Evolutionary conservation across 228 moss, liverwort and hornwort species (phyloP), one percentile per base, ranked within the genome.

Genomic region (Sphagnum magellanicum): DNA sequence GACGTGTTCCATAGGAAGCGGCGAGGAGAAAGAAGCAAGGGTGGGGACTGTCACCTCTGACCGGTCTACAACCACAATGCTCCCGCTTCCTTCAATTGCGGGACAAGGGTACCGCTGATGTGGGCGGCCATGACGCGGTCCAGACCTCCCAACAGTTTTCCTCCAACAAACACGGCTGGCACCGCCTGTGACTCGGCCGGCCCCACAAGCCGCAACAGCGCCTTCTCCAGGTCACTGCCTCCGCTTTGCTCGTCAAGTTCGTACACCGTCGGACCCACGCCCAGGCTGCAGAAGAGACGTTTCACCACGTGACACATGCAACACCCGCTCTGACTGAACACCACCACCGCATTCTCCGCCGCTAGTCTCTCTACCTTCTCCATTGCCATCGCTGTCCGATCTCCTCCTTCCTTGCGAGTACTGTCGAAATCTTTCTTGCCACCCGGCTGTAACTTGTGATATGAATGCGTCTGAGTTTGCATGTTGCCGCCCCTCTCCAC

Each of bases 71-170:
- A 55, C 81, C 81, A 81, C 14, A 81, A 72, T 14, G 81, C 81
- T 53, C 81, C 81, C 3, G 81, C 81, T 67, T 81, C 69, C 72
- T 81, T 81, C 63, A 81, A 69, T 17, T 68, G 74, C 53, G 81
- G 81, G 11, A 81, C 77, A 32, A 81, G 77, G 50, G 53, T 65
- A 51, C 81, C 81, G 50, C 77, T 53, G 6, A 81, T 50, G 59
- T 81, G 81, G 6, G 81, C 68, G 7, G 81, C 81, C 81, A 81
- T 81, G 58, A 81, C 81, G 57, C 74, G 71, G 52, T 81, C 81
- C 64, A 81, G 63, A 10, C 81, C 81, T 4, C 81, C 81, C 11
- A 81, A 64, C 4, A 81, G 72, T 69, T 81, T 72, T 4, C 81
- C 81, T 48, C 81, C 81, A 51, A 81, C 81, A 13, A 81, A 81